Percentiles rank a stretch among this genome's conserved stretches.
Conservation (phyloP, 2,329 filamentous ascomycete species). For the Ascochyta clinopodiicola region DNA sequence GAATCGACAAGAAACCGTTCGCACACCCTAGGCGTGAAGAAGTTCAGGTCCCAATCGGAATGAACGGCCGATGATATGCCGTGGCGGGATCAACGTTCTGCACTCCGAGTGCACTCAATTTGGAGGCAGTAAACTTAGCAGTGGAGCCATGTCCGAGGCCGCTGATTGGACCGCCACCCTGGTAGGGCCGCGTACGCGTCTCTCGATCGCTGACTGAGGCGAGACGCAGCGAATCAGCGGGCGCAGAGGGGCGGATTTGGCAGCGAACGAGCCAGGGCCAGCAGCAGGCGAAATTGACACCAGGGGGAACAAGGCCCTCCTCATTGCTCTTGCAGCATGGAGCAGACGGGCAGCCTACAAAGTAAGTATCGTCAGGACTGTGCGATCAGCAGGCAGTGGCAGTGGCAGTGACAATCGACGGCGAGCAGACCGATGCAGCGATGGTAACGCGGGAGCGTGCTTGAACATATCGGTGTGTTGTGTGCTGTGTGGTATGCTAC, state of each 20-base stretch:
- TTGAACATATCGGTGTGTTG: no score
- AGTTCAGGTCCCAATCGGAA: not conserved
- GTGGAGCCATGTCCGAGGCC: constrained; percentile 2
- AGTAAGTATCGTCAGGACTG: not conserved
- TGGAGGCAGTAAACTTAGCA: constrained; percentile 8
- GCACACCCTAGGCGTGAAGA: no score
- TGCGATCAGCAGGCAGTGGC: not conserved
- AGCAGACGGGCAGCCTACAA: not conserved
- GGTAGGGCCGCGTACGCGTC: constrained; percentile 10
- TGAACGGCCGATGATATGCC: constrained; percentile 6
- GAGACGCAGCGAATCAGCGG: constrained; percentile 13
- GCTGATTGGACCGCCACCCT: constrained; percentile 10
- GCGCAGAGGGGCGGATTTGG: not conserved
- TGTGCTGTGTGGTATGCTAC: no score
- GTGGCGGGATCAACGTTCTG: constrained; percentile 10
- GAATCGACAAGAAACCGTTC: not conserved
- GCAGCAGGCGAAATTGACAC: constrained; percentile 14
- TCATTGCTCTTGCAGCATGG: not conserved
- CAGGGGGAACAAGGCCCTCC: constrained; percentile 1
- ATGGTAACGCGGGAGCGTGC: constrained; percentile 14
- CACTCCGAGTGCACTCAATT: not conserved
- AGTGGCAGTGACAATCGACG: no score
- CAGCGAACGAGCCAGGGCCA: constrained; percentile 22
- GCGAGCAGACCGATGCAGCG: no score
- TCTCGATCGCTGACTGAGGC: constrained; percentile 8